Conservation (phyloP, 768 basidiomycete species). For the Leccinum uliginosum region DNA sequence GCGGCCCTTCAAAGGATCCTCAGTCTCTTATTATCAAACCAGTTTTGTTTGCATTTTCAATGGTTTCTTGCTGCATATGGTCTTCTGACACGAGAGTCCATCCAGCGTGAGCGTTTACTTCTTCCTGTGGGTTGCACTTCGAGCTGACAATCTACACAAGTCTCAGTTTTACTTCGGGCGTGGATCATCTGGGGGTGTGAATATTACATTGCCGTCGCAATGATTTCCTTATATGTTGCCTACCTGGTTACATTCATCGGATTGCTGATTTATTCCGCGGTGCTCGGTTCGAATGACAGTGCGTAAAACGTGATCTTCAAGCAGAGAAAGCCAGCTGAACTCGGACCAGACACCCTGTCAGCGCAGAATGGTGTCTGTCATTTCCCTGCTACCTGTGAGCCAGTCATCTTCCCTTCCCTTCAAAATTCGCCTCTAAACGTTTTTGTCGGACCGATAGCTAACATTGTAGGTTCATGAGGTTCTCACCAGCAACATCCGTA, state of each 20-base stretch:
- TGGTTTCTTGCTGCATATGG: background rate
- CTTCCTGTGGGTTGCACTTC: background rate
- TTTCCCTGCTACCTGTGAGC: background rate
- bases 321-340: background rate
- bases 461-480: background rate
- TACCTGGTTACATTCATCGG: constrained; percentile 1
- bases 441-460: background rate
- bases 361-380: background rate
- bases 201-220: background rate
- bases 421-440: background rate
- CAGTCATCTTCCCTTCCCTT: background rate
- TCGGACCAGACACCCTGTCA: background rate
- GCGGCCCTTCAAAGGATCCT: background rate
- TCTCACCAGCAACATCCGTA: background rate
- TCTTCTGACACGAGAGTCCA: background rate
- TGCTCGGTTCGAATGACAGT: background rate
- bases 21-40: background rate
- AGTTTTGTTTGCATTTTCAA: constrained; percentile 13
- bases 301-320: background rate
- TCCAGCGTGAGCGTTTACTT: background rate
- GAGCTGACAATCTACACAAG: background rate
- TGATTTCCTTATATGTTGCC: constrained; percentile 9
- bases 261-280: background rate
- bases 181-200: constrained; percentile 17
- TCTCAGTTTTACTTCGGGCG: constrained; percentile 14